These are phyloP conservation scores for Zygosaccharomyces pseudobailii DNA, from an alignment of 1,139 yeast genomes.

Conservation along the genomic window DNA sequence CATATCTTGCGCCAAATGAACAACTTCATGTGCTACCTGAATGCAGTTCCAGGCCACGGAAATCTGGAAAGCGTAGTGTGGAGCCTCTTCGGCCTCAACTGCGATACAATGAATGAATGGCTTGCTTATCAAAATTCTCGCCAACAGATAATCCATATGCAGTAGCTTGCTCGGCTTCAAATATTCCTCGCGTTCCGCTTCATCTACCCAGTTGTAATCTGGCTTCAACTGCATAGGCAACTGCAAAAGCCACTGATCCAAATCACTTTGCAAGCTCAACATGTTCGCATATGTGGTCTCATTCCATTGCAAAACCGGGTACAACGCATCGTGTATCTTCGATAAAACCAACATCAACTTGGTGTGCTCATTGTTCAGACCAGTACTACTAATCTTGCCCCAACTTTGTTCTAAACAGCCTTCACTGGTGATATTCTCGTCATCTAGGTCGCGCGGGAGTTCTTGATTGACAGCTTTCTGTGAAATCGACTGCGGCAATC, in stretches of 20 bases:
- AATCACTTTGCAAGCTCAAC: conserved; percentile 56
- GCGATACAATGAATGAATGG: conserved; percentile 60
- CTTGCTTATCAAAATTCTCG: conserved; percentile 63
- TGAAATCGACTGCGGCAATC: conserved; percentile 55
- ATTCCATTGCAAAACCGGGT: conserved; percentile 24
- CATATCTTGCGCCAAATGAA: conserved; percentile 72
- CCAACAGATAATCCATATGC: conserved; percentile 61
- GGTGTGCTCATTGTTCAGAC: conserved; percentile 79
- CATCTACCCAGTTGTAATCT: conserved; percentile 37
- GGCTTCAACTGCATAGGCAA: conserved; percentile 68
- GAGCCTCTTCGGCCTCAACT: conserved; percentile 11
- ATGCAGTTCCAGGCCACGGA: conserved; percentile 67
- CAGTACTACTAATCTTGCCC: conserved; percentile 57
- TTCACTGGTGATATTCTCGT: conserved; percentile 65
- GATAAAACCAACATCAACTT: conserved; percentile 55
- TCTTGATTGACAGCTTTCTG: conserved; percentile 85
- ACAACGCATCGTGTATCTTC: conserved; percentile 47
- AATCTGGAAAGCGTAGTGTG: conserved; percentile 42
- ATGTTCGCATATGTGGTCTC: conserved; percentile 37
- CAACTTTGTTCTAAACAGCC: conserved; percentile 35
- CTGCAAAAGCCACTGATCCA: conserved; percentile 64
- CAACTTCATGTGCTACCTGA: conserved; percentile 73
- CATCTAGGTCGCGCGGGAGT: conserved; percentile 76
- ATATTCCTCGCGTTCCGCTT: conserved; percentile 43
- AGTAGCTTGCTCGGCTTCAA: conserved; percentile 59